A percentile compares a stretch with the other conserved stretches of the same genome.
Evolutionary conservation across 2,329 filamentous ascomycete genomes (phyloP).

Genomic region (Neofusicoccum parvum): DNA sequence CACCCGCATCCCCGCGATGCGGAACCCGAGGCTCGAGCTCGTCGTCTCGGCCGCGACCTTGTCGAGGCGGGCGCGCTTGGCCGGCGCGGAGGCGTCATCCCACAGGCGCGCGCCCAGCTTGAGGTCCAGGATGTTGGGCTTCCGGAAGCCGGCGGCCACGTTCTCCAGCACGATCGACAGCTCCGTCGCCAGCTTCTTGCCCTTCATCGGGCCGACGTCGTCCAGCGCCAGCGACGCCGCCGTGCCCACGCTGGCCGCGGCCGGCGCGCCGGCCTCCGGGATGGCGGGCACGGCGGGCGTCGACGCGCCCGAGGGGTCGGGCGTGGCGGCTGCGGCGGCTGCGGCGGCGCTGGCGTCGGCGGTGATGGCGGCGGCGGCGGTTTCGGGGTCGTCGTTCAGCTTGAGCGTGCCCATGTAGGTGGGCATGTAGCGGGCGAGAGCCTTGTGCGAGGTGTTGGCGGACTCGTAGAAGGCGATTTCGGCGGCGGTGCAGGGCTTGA

Average conservation of each 20-base stretch:
- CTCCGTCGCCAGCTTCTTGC: constrained; percentile 72
- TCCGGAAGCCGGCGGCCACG: constrained; percentile 74
- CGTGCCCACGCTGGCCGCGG: constrained; percentile 25
- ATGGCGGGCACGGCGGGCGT: constrained; percentile 8
- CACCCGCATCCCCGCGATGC: constrained; percentile 67
- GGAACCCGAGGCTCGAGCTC: constrained; percentile 61
- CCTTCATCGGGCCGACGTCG: constrained; percentile 48
- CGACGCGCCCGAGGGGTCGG: background rate
- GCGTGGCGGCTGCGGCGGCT: constrained; percentile 29
- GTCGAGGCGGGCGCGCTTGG: constrained; percentile 62
- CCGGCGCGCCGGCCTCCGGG: background rate
- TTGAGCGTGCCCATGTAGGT: constrained; percentile 78
- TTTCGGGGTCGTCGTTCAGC: constrained; percentile 56
- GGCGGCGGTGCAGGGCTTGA: constrained; percentile 86
- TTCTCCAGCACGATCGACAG: constrained; percentile 85
- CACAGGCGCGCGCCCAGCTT: constrained; percentile 87
- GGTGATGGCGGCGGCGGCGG: constrained; percentile 34
- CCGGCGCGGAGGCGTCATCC: constrained; percentile 67
- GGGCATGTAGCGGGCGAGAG: constrained; percentile 81
- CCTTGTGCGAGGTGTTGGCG: constrained; percentile 64
- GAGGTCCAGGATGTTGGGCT: constrained; percentile 88
- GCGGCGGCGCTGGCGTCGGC: constrained; percentile 26
- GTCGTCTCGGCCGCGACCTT: constrained; percentile 62
- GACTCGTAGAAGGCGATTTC: constrained; percentile 92
- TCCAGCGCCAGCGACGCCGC: constrained; percentile 25